phyloP scores from a whole-genome alignment of 2,329 filamentous ascomycete genomes.

The Verticillium longisporum region DNA sequence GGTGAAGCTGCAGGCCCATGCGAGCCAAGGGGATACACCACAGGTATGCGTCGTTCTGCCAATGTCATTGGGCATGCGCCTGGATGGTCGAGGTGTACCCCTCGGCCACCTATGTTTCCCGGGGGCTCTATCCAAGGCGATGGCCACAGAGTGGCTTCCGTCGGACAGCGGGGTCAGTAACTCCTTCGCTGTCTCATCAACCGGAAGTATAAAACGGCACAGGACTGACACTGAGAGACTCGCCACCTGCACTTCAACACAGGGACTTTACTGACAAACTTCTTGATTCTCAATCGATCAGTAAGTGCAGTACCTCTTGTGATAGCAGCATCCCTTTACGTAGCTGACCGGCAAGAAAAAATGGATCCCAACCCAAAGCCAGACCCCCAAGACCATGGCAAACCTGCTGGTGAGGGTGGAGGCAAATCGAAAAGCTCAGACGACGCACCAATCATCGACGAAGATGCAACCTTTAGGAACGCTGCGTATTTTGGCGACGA shows the following conservation, averaged over 20 bases:
- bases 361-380: neutral
- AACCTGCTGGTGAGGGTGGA: neutral
- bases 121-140: too few species aligned
- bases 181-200: too few species aligned
- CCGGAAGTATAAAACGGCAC: neutral
- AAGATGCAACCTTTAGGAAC: neutral
- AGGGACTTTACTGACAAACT: neutral
- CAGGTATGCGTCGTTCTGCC: too few species aligned
- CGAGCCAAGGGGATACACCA: too few species aligned
- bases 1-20: too few species aligned
- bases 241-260: neutral
- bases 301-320: neutral
- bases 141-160: too few species aligned
- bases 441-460: neutral
- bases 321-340: neutral
- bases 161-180: too few species aligned
- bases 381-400: neutral
- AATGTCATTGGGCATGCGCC: too few species aligned
- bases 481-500: neutral
- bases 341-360: neutral
- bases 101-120: too few species aligned
- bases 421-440: neutral
- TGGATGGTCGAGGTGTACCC: too few species aligned
- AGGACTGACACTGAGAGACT: neutral
- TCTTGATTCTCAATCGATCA: neutral